Percentiles rank a stretch among this genome's conserved stretches.
Evolutionary conservation across 106 monocot species (phyloP).

Genomic region (Xerophyta viscosa): DNA sequence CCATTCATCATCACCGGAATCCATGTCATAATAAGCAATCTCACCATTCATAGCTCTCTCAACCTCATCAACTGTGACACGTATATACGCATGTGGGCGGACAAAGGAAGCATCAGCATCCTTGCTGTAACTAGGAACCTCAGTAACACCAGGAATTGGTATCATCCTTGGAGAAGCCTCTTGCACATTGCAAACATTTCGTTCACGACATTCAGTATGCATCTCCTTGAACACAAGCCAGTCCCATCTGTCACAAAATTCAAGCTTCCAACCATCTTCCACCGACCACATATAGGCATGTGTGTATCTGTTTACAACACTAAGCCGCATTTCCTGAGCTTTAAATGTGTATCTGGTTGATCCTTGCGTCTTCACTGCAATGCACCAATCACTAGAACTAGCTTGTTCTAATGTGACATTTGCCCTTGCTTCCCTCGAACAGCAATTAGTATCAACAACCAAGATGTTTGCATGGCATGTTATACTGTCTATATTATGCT

Average conservation of each 20-base stretch:
- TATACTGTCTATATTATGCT: slow-evolving; percentile 46
- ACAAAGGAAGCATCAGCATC: slow-evolving; percentile 23
- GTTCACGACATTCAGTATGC: slow-evolving; percentile 51
- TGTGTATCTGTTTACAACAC: slow-evolving; percentile 49
- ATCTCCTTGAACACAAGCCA: slow-evolving; percentile 85
- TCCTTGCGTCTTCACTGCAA: slow-evolving; percentile 47
- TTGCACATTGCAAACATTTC: slow-evolving; percentile 45
- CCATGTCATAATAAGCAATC: slow-evolving; percentile 69
- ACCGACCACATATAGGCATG: slow-evolving; percentile 75
- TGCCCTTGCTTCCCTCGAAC: slow-evolving; percentile 74
- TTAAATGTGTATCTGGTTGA: slow-evolving; percentile 37
- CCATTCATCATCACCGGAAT: slow-evolving; percentile 86
- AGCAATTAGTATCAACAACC: slow-evolving; percentile 50
- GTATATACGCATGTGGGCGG: slow-evolving; percentile 60
- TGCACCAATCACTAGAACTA: slow-evolving; percentile 52
- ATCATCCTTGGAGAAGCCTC: slow-evolving; percentile 39
- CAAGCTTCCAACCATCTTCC: slow-evolving; percentile 83
- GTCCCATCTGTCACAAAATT: slow-evolving; percentile 61
- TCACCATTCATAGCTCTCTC: slow-evolving; percentile 46
- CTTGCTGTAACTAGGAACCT: slow-evolving; percentile 42
- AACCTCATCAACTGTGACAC: slow-evolving; percentile 50
- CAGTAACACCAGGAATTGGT: slow-evolving; percentile 56
- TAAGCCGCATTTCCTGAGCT: slow-evolving; percentile 48
- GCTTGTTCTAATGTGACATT: slow-evolving; percentile 55
- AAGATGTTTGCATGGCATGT: slow-evolving; percentile 64